Conservation (phyloP, 192 early-diverging fungal species). For the Pecoramyces ruminantium region DNA sequence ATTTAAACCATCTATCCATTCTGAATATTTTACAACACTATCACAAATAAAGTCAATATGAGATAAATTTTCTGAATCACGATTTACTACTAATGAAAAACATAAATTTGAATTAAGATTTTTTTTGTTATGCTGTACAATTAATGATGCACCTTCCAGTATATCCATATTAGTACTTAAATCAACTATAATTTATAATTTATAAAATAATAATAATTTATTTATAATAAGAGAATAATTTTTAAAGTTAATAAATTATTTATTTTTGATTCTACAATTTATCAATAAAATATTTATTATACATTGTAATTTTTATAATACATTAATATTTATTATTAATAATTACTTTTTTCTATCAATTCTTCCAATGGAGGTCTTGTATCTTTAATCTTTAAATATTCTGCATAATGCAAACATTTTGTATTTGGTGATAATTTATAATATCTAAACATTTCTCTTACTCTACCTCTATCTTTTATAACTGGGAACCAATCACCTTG, state of each 20-base stretch:
- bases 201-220: no score
- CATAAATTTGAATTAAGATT: conserved; percentile 12
- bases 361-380: conserved; percentile 16
- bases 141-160: neutral
- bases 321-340: neutral
- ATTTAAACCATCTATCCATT: conserved; percentile 62
- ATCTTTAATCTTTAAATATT: conserved; percentile 27
- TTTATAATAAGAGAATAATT: no score
- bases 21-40: conserved; percentile 22
- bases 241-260: no score
- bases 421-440: conserved; percentile 38
- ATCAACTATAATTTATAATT: neutral
- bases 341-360: conserved; percentile 30
- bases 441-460: conserved; percentile 17
- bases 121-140: conserved; percentile 9
- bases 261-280: no score
- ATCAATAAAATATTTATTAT: no score
- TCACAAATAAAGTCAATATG: conserved; percentile 38
- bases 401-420: conserved; percentile 45
- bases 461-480: conserved; percentile 13
- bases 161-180: neutral
- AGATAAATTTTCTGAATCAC: conserved; percentile 4
- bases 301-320: no score
- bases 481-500: conserved; percentile 52
- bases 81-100: conserved; percentile 25